These are phyloP conservation scores for Phytophthora pseudosyringae DNA, from an alignment of 352 stramenopile species.

Conservation along the genomic window DNA sequence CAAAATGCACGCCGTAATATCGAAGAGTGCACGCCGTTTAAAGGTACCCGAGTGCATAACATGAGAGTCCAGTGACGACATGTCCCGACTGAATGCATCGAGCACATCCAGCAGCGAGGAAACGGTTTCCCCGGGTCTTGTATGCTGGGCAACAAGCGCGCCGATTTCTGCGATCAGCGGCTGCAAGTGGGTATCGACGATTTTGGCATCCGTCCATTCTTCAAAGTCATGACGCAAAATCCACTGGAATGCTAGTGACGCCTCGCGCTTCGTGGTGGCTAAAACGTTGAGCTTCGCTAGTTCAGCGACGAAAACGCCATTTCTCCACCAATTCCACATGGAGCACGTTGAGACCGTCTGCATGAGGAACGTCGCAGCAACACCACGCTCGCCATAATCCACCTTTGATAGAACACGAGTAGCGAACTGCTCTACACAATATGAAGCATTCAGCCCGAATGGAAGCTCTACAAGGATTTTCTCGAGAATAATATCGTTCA, in stretches of 20 bases:
- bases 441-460: conserved; percentile 16
- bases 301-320: conserved; percentile 33
- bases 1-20: conserved; percentile 28
- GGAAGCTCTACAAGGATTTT: conserved; percentile 33
- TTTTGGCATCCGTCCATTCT: conserved; percentile 31
- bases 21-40: conserved; percentile 36
- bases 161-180: conserved; percentile 31
- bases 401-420: conserved; percentile 34
- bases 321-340: conserved; percentile 47
- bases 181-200: conserved; percentile 21
- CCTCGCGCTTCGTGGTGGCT: conserved; percentile 31
- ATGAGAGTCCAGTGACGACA: conserved; percentile 20
- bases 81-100: conserved; percentile 33
- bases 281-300: conserved; percentile 25
- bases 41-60: conserved; percentile 10
- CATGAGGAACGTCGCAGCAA: conserved; percentile 27
- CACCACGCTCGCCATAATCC: conserved; percentile 23
- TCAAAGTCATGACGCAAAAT: conserved; percentile 42
- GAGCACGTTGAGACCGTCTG: conserved; percentile 3
- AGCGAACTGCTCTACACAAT: conserved; percentile 38
- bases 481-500: conserved; percentile 26
- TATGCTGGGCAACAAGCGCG: conserved; percentile 29
- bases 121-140: conserved; percentile 28
- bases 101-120: conserved; percentile 43
- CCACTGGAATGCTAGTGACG: conserved; percentile 40